These are phyloP conservation scores for Colletotrichum sp. DNA, from an alignment of 2,329 filamentous ascomycete species.

Conservation along the genomic window DNA sequence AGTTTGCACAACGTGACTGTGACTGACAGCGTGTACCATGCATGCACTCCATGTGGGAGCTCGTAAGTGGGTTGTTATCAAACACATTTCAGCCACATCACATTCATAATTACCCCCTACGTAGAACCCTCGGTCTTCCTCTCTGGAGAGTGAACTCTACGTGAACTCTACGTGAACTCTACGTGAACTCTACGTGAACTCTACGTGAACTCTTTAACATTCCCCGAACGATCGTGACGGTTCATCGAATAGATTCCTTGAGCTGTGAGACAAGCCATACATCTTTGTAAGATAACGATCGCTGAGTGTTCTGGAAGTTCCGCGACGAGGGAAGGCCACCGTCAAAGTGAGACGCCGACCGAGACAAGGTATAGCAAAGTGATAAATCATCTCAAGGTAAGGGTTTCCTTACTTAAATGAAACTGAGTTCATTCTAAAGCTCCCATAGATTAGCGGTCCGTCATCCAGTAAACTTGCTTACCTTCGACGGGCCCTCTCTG, in stretches of 20 bases:
- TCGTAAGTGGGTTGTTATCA: not conserved
- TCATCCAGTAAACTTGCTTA: not conserved
- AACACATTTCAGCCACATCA: not conserved
- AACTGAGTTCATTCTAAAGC: no score
- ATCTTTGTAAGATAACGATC: not conserved
- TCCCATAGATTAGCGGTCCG: no score
- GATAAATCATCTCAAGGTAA: no score
- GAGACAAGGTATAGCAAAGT: no score
- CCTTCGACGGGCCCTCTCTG: not conserved
- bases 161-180: no score
- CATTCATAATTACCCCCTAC: not conserved
- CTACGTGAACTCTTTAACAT: no score
- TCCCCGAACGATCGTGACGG: not conserved
- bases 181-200: no score
- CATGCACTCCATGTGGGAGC: not conserved
- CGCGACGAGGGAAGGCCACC: not conserved
- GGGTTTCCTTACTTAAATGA: no score
- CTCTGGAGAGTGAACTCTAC: not conserved
- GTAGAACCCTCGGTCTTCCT: not conserved
- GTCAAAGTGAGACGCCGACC: no score
- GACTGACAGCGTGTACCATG: not conserved
- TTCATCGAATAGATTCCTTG: not conserved
- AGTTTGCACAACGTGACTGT: not conserved
- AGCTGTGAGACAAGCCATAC: not conserved
- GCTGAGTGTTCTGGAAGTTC: not conserved